Conservation (phyloP, 2,329 filamentous ascomycete species). For the Coniochaeta sp. region DNA sequence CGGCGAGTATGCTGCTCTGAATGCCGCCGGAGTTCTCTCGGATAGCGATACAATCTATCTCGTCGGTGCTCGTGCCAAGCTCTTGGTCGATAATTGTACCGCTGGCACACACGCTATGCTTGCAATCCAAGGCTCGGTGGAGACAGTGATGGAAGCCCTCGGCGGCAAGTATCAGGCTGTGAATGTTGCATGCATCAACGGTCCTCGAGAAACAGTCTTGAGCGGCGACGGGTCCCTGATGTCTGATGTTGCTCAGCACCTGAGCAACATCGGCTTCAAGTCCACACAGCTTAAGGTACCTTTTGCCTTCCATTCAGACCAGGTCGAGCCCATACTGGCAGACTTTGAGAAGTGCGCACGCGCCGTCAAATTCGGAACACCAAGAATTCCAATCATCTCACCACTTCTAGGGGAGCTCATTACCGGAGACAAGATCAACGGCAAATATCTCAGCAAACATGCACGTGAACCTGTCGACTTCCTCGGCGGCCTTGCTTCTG, state of each 20-base stretch:
- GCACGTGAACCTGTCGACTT: conserved; percentile 65
- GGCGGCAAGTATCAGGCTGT: conserved; percentile 29
- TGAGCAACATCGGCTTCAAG: conserved; percentile 27
- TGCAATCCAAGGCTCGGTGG: conserved; percentile 37
- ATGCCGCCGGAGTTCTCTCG: conserved; percentile 63
- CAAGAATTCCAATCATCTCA: conserved; percentile 57
- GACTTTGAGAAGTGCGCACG: conserved; percentile 44
- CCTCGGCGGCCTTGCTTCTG: conserved; percentile 50
- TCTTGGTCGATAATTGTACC: conserved; percentile 58
- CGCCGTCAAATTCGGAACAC: conserved; percentile 30
- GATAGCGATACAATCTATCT: conserved; percentile 65
- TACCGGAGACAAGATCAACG: conserved; percentile 46
- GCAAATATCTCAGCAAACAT: conserved; percentile 57
- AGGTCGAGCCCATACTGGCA: conserved; percentile 47
- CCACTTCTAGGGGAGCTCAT: conserved; percentile 57
- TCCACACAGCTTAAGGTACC: conserved; percentile 39
- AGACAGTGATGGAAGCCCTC: conserved; percentile 45
- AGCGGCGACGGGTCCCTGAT: conserved; percentile 35
- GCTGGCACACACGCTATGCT: conserved; percentile 57
- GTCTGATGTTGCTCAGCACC: conserved; percentile 30
- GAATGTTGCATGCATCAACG: conserved; percentile 66
- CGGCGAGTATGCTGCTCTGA: conserved; percentile 67
- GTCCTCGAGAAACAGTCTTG: conserved; percentile 68
- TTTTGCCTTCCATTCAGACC: conserved; percentile 46
- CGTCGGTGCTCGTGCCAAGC: conserved; percentile 58